phyloP scores from a whole-genome alignment of 108 stramenopile genomes.

The Cyclotella cryptica region DNA sequence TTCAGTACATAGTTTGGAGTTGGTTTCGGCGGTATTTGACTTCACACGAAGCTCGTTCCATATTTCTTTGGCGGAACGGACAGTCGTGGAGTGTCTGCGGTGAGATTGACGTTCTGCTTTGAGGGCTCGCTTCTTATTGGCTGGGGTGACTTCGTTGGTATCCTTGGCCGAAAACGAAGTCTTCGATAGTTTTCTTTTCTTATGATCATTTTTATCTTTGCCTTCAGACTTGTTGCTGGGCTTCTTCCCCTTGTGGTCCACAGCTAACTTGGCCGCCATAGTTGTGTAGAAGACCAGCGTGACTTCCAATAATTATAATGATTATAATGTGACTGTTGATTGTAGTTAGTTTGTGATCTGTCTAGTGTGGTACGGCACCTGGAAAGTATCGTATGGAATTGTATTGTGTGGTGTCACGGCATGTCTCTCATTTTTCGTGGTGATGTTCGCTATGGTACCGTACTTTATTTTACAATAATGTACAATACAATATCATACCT shows the following conservation, averaged over 20 bases:
- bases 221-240: neutral
- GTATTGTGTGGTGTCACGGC: too few species aligned
- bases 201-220: conserved; percentile 6
- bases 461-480: too few species aligned
- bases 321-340: neutral
- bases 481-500: too few species aligned
- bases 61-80: conserved; percentile 76
- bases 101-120: conserved; percentile 88
- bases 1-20: conserved; percentile 63
- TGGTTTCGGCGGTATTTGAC: conserved; percentile 75
- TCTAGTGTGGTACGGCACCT: too few species aligned
- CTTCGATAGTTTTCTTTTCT: conserved; percentile 33
- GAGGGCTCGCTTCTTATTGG: conserved; percentile 76
- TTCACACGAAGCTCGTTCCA: conserved; percentile 89
- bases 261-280: conserved; percentile 15
- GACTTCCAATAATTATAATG: neutral
- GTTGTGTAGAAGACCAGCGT: neutral
- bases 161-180: neutral
- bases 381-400: too few species aligned
- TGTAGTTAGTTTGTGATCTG: too few species aligned
- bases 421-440: too few species aligned
- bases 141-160: conserved; percentile 24
- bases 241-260: neutral
- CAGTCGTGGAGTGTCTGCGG: conserved; percentile 77
- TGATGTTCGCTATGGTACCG: too few species aligned